phyloP scores from a whole-genome alignment of 2,329 filamentous ascomycete species.

The Colletotrichum tropicale region DNA sequence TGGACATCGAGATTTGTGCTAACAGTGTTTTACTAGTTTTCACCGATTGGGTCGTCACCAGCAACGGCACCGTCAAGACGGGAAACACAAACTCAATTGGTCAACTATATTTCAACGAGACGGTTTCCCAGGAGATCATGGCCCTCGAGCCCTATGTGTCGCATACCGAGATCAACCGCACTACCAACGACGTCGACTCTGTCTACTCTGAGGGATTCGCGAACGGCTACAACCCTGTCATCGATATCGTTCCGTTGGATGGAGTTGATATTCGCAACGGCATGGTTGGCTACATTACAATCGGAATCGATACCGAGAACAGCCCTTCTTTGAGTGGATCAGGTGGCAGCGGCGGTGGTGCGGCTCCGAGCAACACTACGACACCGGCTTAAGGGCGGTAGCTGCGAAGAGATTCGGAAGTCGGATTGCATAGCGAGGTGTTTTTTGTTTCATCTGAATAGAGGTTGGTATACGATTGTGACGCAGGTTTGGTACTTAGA shows the following conservation, averaged over 20 bases:
- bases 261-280: neutral
- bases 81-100: slow-evolving; percentile 33
- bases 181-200: neutral
- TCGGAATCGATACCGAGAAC: neutral
- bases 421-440: neutral
- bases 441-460: neutral
- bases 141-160: slow-evolving; percentile 47
- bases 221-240: neutral
- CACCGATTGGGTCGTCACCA: slow-evolving; percentile 15
- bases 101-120: slow-evolving; percentile 6
- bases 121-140: slow-evolving; percentile 43
- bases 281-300: neutral
- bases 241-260: neutral
- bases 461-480: neutral
- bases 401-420: neutral
- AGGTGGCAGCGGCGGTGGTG: neutral
- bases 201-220: neutral
- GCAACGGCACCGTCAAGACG: neutral
- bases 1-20: neutral
- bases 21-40: neutral
- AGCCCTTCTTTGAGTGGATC: neutral
- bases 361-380: neutral
- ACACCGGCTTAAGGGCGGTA: neutral
- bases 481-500: neutral
- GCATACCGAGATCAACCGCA: slow-evolving; percentile 35